These are phyloP conservation scores for Talaromyces sp. DNA, from an alignment of 2,329 filamentous ascomycete species.

Conservation along the genomic window DNA sequence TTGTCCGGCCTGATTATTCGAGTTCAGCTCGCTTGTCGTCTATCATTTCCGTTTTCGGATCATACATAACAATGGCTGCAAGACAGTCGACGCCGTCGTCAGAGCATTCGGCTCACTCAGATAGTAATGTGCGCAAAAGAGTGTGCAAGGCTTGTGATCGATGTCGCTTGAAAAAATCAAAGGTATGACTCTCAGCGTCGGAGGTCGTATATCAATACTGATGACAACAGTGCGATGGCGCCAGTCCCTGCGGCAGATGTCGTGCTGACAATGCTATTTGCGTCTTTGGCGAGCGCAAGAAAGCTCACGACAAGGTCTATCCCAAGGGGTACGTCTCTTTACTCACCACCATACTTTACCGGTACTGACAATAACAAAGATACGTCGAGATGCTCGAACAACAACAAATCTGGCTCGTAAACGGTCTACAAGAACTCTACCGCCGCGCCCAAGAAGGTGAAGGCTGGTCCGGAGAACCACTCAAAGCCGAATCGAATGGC, in stretches of 20 bases:
- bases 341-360: too few relatives aligned
- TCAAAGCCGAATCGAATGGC: conserved; percentile 52
- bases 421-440: conserved; percentile 61
- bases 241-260: conserved; percentile 59
- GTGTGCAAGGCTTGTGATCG: conserved; percentile 66
- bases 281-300: conserved; percentile 63
- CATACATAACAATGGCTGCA: conserved; percentile 32
- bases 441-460: conserved; percentile 51
- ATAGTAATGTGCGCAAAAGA: conserved; percentile 55
- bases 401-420: conserved; percentile 61
- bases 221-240: conserved; percentile 55
- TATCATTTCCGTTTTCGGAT: neutral
- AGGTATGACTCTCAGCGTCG: conserved; percentile 40
- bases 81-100: conserved; percentile 41
- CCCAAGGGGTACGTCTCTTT: conserved; percentile 58
- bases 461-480: conserved; percentile 54
- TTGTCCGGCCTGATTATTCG: neutral
- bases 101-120: conserved; percentile 39
- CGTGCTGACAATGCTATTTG: conserved; percentile 63
- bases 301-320: conserved; percentile 64
- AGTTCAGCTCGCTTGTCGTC: neutral
- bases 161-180: conserved; percentile 64
- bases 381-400: conserved; percentile 67
- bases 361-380: conserved; percentile 31
- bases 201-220: neutral